Percentiles rank a stretch among this genome's conserved stretches.
Conservation (phyloP, 331 rosid genomes). For the Pyracantha coccinea region DNA sequence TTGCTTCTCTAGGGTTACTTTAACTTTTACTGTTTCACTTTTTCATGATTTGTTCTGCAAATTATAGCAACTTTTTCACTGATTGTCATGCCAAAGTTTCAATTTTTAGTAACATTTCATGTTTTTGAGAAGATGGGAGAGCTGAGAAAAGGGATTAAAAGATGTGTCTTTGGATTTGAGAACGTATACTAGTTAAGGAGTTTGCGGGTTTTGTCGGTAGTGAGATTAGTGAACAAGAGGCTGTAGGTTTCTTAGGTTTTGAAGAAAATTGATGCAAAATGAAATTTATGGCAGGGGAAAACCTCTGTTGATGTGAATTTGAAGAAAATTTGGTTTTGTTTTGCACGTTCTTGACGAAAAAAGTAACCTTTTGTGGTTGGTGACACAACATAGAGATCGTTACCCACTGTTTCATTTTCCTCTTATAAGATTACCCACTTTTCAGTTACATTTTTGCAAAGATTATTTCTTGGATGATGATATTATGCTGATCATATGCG, state of each 20-base stretch:
- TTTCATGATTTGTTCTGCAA: background rate
- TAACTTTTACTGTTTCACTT: background rate
- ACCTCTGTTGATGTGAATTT: background rate
- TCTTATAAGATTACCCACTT: background rate
- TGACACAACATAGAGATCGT: background rate
- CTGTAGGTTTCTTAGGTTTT: background rate
- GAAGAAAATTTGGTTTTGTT: background rate
- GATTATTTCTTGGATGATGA: background rate
- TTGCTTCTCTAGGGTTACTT: background rate
- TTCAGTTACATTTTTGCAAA: background rate
- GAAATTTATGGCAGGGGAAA: background rate
- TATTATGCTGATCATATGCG: background rate
- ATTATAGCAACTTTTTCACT: background rate
- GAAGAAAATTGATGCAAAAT: background rate
- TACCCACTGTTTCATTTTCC: background rate
- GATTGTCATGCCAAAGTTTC: background rate
- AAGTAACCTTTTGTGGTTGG: background rate
- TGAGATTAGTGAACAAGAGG: background rate
- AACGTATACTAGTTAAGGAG: background rate
- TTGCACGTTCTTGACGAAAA: background rate
- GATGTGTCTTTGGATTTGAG: background rate
- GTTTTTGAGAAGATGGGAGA: background rate
- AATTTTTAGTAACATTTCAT: background rate
- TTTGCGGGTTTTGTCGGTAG: background rate
- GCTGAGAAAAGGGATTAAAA: background rate